Conservation (phyloP, 2,329 filamentous ascomycete genomes). For the Colletotrichum lentis region DNA sequence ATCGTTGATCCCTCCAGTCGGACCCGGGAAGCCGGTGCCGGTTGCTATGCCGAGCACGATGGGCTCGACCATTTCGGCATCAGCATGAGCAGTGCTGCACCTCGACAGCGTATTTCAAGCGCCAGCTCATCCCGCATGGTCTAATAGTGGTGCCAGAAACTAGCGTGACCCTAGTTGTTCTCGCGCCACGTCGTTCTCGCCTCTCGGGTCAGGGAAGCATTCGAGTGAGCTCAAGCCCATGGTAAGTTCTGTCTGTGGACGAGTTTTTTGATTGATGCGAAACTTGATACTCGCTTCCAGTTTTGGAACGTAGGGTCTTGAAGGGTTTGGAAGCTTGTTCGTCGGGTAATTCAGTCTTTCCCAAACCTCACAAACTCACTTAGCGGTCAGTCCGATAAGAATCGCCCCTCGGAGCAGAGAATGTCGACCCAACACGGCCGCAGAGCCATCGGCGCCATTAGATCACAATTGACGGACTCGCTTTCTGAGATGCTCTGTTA, state of each 20-base stretch:
- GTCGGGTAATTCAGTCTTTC: neutral
- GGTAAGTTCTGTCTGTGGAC: constrained; percentile 7
- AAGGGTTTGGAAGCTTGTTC: neutral
- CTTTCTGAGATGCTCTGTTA: neutral
- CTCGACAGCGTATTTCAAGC: neutral
- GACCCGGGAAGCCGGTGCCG: constrained; percentile 6
- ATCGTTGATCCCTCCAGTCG: neutral
- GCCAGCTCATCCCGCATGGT: constrained; percentile 16
- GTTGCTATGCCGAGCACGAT: neutral
- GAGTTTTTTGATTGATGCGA: constrained; percentile 4
- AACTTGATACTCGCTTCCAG: constrained; percentile 10
- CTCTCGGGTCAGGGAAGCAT: too few species aligned
- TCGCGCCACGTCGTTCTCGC: neutral
- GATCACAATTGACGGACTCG: too few species aligned
- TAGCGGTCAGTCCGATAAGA: neutral
- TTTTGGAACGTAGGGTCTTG: neutral
- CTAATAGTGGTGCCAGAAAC: constrained; percentile 25
- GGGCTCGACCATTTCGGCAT: constrained; percentile 6
- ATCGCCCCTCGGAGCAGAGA: too few species aligned
- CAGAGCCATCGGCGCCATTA: neutral
- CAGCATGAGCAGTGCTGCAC: constrained; percentile 2
- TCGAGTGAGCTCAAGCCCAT: neutral
- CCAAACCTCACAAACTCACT: too few species aligned
- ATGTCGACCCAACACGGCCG: neutral
- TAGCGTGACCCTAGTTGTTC: constrained; percentile 12